A percentile compares a stretch with the other conserved stretches of the same genome.
phyloP scores from a whole-genome alignment of 371 early-diverging fungal genomes.

The Saksenaea vasiformis region DNA sequence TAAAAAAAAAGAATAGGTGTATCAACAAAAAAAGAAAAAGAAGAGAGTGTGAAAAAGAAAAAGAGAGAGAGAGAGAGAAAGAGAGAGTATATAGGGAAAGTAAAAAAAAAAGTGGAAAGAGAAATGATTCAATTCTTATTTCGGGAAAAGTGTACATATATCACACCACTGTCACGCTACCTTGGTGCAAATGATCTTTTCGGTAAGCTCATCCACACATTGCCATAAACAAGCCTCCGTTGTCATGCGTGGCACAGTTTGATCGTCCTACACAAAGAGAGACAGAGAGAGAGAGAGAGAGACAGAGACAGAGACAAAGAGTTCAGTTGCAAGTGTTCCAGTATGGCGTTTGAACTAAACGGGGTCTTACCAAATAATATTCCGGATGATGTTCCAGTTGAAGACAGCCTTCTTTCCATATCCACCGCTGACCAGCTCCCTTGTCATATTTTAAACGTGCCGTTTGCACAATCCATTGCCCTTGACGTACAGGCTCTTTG shows the following conservation, averaged over 20 bases:
- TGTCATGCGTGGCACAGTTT: constrained; percentile 11
- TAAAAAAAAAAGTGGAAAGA: constrained; percentile 1
- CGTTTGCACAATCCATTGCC: constrained; percentile 9
- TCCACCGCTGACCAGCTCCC: constrained; percentile 9
- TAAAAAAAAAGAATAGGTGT: neutral
- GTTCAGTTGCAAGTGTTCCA: too few relatives aligned
- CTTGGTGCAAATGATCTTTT: neutral
- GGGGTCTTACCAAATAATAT: constrained; percentile 11
- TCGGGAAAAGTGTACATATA: neutral
- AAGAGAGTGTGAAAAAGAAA: constrained; percentile 13
- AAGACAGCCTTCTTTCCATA: constrained; percentile 1
- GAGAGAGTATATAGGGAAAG: neutral
- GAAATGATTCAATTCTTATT: neutral
- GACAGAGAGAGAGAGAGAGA: neutral
- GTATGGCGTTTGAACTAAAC: too few relatives aligned
- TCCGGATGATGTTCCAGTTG: neutral
- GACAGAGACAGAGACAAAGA: neutral
- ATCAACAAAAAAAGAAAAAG: constrained; percentile 1
- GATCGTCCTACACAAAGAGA: constrained; percentile 3
- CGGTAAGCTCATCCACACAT: constrained; percentile 3
- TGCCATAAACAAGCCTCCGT: constrained; percentile 6
- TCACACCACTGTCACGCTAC: constrained; percentile 7
- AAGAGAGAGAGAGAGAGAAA: constrained; percentile 4
- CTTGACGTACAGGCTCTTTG: constrained; percentile 2
- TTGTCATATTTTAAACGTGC: neutral